Base-by-base conservation (phyloP, 331 rosid genomes). In the Cucumis variabilis region DNA sequence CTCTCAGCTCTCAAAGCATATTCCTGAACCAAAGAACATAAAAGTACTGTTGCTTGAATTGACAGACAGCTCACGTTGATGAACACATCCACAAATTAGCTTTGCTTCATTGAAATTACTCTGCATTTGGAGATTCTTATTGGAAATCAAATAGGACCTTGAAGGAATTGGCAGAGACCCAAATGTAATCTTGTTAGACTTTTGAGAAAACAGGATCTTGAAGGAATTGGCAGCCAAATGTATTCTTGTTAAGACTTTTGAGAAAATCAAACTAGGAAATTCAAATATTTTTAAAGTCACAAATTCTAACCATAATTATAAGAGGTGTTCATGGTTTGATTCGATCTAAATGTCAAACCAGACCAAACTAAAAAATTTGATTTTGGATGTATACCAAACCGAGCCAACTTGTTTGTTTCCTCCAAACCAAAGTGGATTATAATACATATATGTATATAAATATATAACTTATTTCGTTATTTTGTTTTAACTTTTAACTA, bases 1-100 rank as follows among this genome's bases (percentile, higher is more conserved):
- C 84, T 78, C 82, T n/a, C 24, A 58, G 6, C 70, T 81, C 85
- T 33, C 11, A 81, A 81, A 12, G 85, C 53, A 82, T 53, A 60
- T 82, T 28, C 72, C 60, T 23, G 85, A 82, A 60, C 58, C 48
- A 60, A 82, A 6, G 72, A 10, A 33, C 0, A 13, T 25, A 58
- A 62, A n/a, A 62, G 85, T 27, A 12, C 44, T 82, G 58, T 3
- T 62, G 53, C 58, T 58, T 63, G 58, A 82, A 62, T 82, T 82
- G 23, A n/a, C 74, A 23, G 33, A 37, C 86, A 82, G 73, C 53
- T 37, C 14, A 13, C 86, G 19, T 30, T 81, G 48, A 79, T 79
- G 84, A 79, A 55, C 25, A 80, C 28, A 50, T 9, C 16, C 58
- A 46, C 27, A 55, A 33, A 80, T 80, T 50, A 75, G 33, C 72